Evolutionary conservation across 768 basidiomycete genomes (phyloP), one percentile per base, ranked within the genome.

Genomic region (Royoungia palumana): DNA sequence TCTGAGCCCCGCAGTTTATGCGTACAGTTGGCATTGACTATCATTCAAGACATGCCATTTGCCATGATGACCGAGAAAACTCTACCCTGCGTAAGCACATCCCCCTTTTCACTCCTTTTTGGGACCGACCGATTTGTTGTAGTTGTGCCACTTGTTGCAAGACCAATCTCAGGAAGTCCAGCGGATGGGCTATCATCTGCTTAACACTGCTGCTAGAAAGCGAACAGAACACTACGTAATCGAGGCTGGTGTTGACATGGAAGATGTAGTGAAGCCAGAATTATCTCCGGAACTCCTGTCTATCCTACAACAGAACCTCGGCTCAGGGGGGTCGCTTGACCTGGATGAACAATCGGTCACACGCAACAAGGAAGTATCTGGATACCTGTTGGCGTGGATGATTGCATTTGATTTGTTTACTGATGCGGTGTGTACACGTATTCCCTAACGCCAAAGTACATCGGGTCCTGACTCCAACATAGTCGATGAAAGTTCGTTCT

Each of bases 401-500:
- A 70, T 91, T n/a, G 63, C 85, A 1, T 85, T 96, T 53, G 90
- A 94, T 59, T 72, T 87, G 17, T 96, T 96, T 67, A 72, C 73
- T 21, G 83, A 89, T 64, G 87, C 91, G 9, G 94, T 94, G 64
- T 54, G 89, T 74, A 46, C 32, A 35, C 45, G 6, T 17, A 25
- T 32, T 20, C 16, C 8, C 30, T 17, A 2, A 17, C 4, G 13
- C 21, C 25, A n/a, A 13, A 20, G 2, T 9, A 14, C 13, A 14
- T 5, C n/a, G 9, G 35, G 19, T 48, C 19, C 47, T 54, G 24
- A 58, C 19, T 45, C 20, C 2, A 20, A 24, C 10, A 3, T 59
- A 97, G 94, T 95, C 94, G 0, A 76, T 91, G 57, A 90, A 87
- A 73, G 85, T 98, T 39, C 82, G 89, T 55, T 78, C 85, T 14